phyloP scores from a whole-genome alignment of 2,329 filamentous ascomycete species.

The Talaromyces rugulosus region DNA sequence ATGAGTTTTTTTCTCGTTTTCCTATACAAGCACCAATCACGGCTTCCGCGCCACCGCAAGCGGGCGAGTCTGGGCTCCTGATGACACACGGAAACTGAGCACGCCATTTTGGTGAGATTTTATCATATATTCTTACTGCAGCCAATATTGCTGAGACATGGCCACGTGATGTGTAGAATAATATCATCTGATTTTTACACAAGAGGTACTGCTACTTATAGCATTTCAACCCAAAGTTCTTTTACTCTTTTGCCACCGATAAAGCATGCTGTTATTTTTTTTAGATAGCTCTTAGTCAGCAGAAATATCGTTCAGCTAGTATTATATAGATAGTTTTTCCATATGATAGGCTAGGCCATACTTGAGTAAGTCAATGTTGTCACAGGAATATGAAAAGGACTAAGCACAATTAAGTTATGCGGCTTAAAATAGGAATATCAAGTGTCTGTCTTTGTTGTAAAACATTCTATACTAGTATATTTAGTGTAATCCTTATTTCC shows the following conservation, averaged over 20 bases:
- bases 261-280: conserved; percentile 15
- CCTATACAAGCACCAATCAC: background rate
- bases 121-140: background rate
- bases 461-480: conserved; percentile 24
- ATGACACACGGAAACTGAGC: conserved; percentile 8
- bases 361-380: conserved; percentile 17
- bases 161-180: too few relatives aligned
- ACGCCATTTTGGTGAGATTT: conserved; percentile 1
- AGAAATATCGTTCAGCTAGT: conserved; percentile 16
- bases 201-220: too few relatives aligned
- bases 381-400: conserved; percentile 19
- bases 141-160: too few relatives aligned
- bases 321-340: conserved; percentile 19
- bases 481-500: conserved; percentile 19
- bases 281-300: conserved; percentile 17
- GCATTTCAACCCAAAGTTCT: conserved; percentile 17
- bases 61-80: background rate
- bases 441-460: conserved; percentile 18
- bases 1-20: background rate
- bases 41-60: background rate
- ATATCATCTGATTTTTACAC: too few relatives aligned
- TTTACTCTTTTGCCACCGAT: conserved; percentile 21
- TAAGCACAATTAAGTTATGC: conserved; percentile 23
- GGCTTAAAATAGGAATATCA: conserved; percentile 25
- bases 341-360: conserved; percentile 19